These are phyloP conservation scores for Hemileccinum rubropunctum DNA, from an alignment of 768 basidiomycete genomes.

Conservation along the genomic window DNA sequence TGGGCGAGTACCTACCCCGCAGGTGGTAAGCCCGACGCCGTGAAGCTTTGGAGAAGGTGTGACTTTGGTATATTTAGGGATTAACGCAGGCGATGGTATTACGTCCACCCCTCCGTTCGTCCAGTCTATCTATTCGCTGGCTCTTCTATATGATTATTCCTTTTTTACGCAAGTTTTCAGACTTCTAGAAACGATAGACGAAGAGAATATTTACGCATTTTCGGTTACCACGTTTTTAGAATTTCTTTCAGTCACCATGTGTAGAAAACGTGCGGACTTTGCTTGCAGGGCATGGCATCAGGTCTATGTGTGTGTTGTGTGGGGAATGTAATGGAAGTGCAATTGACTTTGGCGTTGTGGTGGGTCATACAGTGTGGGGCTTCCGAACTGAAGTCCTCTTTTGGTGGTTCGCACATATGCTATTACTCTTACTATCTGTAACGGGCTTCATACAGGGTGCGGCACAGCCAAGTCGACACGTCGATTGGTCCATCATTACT, in stretches of 20 bases:
- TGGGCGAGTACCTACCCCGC: conserved; percentile 34
- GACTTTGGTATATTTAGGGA: conserved; percentile 31
- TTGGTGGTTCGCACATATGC: background rate
- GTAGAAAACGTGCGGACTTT: conserved; percentile 15
- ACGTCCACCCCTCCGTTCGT: conserved; percentile 19
- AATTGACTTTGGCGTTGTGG: background rate
- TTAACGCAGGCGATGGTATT: conserved; percentile 23
- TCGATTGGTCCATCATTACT: background rate
- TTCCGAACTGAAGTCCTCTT: background rate
- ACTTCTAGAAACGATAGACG: conserved; percentile 27
- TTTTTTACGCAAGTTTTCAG: conserved; percentile 30
- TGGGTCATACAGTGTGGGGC: conserved; percentile 1
- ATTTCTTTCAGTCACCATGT: conserved; percentile 10
- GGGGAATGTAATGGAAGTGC: conserved; percentile 21
- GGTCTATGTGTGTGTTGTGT: conserved; percentile 12
- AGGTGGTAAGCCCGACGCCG: conserved; percentile 35
- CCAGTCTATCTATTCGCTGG: conserved; percentile 32
- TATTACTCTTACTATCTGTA: background rate
- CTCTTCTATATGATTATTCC: conserved; percentile 39
- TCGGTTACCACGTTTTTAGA: conserved; percentile 11
- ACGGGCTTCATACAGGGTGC: background rate
- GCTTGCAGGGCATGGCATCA: conserved; percentile 10
- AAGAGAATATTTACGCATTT: conserved; percentile 10
- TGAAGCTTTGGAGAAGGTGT: conserved; percentile 30
- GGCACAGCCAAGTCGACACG: background rate